phyloP scores from a whole-genome alignment of 345 rosid genomes.

The Populus davidiana region DNA sequence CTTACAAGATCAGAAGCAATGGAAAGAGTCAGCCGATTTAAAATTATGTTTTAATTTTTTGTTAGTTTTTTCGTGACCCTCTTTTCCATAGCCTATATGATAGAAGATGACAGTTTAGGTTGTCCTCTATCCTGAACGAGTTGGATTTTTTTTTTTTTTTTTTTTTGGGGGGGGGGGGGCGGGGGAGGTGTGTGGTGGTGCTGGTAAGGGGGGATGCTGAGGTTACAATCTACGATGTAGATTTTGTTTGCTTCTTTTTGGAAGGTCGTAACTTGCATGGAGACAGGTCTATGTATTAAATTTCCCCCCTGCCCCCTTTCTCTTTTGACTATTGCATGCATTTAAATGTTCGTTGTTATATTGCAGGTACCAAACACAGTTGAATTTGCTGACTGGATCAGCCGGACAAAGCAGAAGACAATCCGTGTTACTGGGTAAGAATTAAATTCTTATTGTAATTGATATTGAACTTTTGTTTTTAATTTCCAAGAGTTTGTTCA shows the following conservation, averaged over 20 bases:
- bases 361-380: conserved; percentile 84
- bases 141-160: background rate
- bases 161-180: no score
- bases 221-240: no score
- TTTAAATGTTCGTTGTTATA: conserved; percentile 1
- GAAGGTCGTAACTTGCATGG: no score
- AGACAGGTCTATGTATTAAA: background rate
- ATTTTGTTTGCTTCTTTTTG: background rate
- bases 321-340: conserved; percentile 13
- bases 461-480: background rate
- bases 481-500: background rate
- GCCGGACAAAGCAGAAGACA: conserved; percentile 89
- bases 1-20: background rate
- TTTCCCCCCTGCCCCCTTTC: background rate
- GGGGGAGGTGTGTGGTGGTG: no score
- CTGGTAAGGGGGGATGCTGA: no score
- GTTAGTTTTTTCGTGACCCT: background rate
- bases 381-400: conserved; percentile 98
- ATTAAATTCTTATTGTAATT: conserved; percentile 18
- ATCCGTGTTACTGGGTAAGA: conserved; percentile 88
- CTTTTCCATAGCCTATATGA: background rate
- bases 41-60: background rate
- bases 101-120: background rate
- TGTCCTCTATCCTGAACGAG: background rate
- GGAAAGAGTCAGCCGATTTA: background rate